Percentiles rank a stretch among this genome's conserved stretches.
These are phyloP conservation scores for Clavaria fumosa DNA, from an alignment of 768 basidiomycete species.

Conservation along the genomic window DNA sequence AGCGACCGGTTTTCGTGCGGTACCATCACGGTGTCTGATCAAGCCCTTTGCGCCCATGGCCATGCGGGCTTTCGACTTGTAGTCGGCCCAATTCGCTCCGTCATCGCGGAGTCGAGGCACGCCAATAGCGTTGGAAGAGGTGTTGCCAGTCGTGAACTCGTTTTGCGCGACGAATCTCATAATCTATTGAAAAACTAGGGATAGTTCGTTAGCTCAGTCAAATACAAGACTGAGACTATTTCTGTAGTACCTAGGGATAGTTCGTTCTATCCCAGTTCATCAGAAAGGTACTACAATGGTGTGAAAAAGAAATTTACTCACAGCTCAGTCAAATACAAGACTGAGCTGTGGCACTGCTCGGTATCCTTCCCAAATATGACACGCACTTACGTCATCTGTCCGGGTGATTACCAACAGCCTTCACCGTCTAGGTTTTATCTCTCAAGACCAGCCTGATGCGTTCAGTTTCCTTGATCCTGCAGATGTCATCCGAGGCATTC, in stretches of 20 bases:
- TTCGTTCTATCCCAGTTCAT: too few species aligned
- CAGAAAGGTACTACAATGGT: constrained; percentile 12
- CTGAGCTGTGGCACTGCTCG: constrained; percentile 8
- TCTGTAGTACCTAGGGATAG: too few species aligned
- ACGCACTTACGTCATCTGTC: background rate
- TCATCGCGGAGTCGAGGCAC: background rate
- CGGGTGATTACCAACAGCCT: background rate
- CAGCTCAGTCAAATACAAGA: constrained; percentile 12
- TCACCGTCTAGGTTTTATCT: constrained; percentile 5
- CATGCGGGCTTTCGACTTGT: background rate
- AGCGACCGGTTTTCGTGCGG: background rate
- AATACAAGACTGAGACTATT: too few species aligned
- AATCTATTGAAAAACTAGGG: background rate
- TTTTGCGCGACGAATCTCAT: background rate
- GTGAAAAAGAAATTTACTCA: constrained; percentile 12
- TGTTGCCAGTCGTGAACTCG: background rate
- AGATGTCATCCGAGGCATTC: constrained; percentile 6
- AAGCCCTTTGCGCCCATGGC: constrained; percentile 2
- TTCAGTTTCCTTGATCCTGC: constrained; percentile 9
- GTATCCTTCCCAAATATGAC: constrained; percentile 8
- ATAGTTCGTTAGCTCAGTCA: too few species aligned
- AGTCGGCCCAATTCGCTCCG: background rate
- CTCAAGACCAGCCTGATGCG: constrained; percentile 1
- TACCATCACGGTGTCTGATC: background rate
- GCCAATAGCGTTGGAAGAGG: background rate